Conservation (phyloP, 83 land plant genomes). For the Larix sibirica region DNA sequence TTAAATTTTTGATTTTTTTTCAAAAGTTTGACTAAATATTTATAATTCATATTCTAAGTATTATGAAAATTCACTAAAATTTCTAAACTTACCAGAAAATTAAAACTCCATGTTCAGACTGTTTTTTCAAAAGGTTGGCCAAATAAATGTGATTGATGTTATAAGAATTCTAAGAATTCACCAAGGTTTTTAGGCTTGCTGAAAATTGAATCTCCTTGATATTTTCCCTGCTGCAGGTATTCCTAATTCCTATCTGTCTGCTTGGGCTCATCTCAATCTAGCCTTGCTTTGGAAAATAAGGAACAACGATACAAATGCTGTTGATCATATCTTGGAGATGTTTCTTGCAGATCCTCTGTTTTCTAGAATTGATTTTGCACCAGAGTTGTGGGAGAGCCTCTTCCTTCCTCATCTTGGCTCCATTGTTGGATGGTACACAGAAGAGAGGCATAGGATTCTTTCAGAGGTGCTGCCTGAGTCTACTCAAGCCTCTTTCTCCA, state of each 20-base stretch:
- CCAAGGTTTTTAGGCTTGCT: no score
- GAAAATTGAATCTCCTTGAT: no score
- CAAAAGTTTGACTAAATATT: no score
- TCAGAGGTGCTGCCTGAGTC: slow-evolving; percentile 47
- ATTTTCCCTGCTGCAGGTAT: slow-evolving; percentile 36
- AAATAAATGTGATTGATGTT: no score
- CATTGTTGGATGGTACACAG: slow-evolving; percentile 58
- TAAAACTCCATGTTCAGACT: no score
- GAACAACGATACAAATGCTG: slow-evolving; percentile 34
- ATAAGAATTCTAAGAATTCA: no score
- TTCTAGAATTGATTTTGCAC: slow-evolving; percentile 60
- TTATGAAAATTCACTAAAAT: no score
- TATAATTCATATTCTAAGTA: no score
- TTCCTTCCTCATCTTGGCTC: slow-evolving; percentile 66
- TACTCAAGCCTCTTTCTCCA: slow-evolving; percentile 42
- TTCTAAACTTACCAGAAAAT: no score
- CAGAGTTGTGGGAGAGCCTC: slow-evolving; percentile 52
- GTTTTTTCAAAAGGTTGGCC: no score
- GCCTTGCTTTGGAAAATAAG: slow-evolving; percentile 44
- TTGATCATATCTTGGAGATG: slow-evolving; percentile 53
- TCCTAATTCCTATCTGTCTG: slow-evolving; percentile 58
- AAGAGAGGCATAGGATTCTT: slow-evolving; percentile 41
- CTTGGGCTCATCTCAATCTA: slow-evolving; percentile 70
- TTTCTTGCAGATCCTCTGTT: slow-evolving; percentile 53
- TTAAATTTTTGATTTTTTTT: no score